Evolutionary conservation across 371 early-diverging fungal genomes (phyloP), one percentile per base, ranked within the genome.

Genomic region (Syncephalastrum contaminatum): DNA sequence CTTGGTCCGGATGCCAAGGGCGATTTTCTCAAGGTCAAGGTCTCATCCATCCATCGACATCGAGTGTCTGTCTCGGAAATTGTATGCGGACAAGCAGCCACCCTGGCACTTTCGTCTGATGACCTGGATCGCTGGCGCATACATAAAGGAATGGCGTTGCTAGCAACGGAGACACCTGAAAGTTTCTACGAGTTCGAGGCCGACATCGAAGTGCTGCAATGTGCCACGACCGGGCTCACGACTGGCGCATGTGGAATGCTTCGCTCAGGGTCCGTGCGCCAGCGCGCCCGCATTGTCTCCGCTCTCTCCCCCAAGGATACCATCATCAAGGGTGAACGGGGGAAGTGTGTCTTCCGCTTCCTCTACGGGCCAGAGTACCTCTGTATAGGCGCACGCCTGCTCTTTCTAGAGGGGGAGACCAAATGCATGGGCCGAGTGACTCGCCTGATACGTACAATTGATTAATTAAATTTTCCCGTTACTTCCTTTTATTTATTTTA

Each of bases 371-470:
- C 95, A 6, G 92, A 90, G 53, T 94, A 88, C 58, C 60, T 96
- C 56, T 74, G 85, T 18, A 58, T 83, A 7, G 94, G 88, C 0
- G 72, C 87, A 0, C 86, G 89, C 7, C 72, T 96, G 51, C 61
- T 90, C 12, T 89, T 91, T 64, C 80, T 89, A 59, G 86, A 91
- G 61, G 93, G 92, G 4, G 74, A 89, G 19, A 90, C 94, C 7
- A 95, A 95, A 70, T 93, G 95, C 21, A 72, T 96, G 4, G 96
- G 95, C n/a, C 91, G 92, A 51, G 87, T 96, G 3, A 72, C 80
- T 27, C 57, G 41, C 4, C 39, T 66, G 22, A 39, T 51, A 51
- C 36, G 36, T 30, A 30, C 36, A 8, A 30, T 30, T 30, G 36
- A 30, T 30, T 30, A 30, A 30, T 30, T 30, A 30, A 30, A 30